Base-by-base conservation (phyloP, 768 basidiomycete genomes). In the Boletus bicolor region DNA sequence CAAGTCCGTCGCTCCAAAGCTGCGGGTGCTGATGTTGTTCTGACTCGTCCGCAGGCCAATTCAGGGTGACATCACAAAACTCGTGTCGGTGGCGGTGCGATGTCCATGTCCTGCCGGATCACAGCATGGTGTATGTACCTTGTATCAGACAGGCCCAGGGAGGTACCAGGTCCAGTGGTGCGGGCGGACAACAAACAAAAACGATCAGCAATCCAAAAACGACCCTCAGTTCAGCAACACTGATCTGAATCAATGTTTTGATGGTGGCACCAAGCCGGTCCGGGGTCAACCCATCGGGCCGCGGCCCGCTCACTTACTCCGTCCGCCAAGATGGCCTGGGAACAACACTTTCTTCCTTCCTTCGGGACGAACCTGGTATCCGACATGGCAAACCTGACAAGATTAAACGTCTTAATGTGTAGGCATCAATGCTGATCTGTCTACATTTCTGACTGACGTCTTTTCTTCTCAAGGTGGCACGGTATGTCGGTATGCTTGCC, bases 381-480 rank as follows among this genome's bases (percentile, higher is more conserved):
- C 36, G 7, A 24, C 54, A 84, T 84, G 80, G 67, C 76, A 46
- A 73, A 76, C 57, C 58, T 73, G 37, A 59, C 72, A 54, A 87
- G 83, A 70, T 64, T 91, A 38, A 88, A 89, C 64, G 79, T 86
- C 21, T 73, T 91, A 53, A 91, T 91, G 91, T 92, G 90, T 90
- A 71, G 57, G 84, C 69, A 49, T 54, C 9, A 12, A 17, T 7
- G 12, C 46, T 4, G 15, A 32, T 41, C 6, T 32, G 28, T 54
- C 45, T 46, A 26, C 49, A 7, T 44, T 32, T 17, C 37, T 3
- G 9, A 15, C 54, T 60, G 44, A 69, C 45, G 7, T 19, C 30
- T 24, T 53, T 46, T 59, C 26, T 32, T 57, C 17, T 26, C 26
- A 53, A 82, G 81, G 82, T 64, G 79, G 81, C 48, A 76, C 76